Percentiles rank a stretch among this genome's conserved stretches.
Evolutionary conservation across 2,329 filamentous ascomycete genomes (phyloP).

Genomic region (Zarea fungicola): DNA sequence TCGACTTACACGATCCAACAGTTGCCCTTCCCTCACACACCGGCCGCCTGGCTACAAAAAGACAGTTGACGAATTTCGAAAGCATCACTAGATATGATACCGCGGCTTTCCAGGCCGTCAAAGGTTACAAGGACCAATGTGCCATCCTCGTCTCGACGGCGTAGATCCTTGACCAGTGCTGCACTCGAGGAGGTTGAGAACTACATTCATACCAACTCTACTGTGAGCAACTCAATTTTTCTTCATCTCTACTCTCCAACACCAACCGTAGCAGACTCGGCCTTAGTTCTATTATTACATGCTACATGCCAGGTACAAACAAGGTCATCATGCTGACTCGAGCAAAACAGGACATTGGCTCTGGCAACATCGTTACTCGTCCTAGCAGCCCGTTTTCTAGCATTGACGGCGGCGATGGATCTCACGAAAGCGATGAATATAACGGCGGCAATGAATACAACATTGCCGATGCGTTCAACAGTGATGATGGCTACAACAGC

Average conservation of each 20-base stretch:
- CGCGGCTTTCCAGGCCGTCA: background rate
- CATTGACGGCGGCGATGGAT: background rate
- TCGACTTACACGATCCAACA: slow-evolving; percentile 13
- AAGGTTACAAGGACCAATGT: slow-evolving; percentile 9
- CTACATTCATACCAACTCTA: slow-evolving; percentile 12
- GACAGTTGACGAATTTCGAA: background rate
- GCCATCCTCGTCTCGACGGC: background rate
- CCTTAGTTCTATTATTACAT: no score
- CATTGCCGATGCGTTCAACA: no score
- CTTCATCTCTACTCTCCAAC: background rate
- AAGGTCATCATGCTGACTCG: no score
- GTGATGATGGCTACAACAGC: no score
- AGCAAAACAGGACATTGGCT: no score
- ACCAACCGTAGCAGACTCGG: no score
- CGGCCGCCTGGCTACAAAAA: slow-evolving; percentile 15
- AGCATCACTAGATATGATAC: slow-evolving; percentile 2
- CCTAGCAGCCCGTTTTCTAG: background rate
- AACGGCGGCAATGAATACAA: no score
- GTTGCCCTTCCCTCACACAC: background rate
- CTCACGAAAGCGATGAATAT: no score
- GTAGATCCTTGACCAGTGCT: slow-evolving; percentile 18
- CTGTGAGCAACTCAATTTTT: background rate
- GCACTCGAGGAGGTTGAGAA: slow-evolving; percentile 30
- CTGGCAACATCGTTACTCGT: background rate
- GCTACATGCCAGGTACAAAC: no score